phyloP scores from a whole-genome alignment of 345 rosid species.

The Acer yangbiense region DNA sequence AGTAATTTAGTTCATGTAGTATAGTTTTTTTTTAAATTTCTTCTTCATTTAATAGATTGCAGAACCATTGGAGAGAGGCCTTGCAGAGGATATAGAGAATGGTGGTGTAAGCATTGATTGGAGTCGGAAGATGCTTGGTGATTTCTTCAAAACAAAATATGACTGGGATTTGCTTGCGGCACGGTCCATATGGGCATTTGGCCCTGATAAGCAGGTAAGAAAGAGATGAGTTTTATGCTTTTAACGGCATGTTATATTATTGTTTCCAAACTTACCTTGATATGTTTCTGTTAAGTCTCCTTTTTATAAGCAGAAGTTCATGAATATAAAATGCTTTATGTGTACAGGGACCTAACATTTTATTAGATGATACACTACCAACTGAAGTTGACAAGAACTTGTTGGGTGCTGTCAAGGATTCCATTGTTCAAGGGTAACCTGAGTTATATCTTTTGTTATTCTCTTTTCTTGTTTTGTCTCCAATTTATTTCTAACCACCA shows the following conservation, averaged over 20 bases:
- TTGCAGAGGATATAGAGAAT: constrained; percentile 93
- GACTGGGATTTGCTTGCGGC: constrained; percentile 99
- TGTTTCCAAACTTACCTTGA: constrained; percentile 7
- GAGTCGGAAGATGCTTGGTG: constrained; percentile 85
- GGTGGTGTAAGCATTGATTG: constrained; percentile 88
- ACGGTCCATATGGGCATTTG: constrained; percentile 98
- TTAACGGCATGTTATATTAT: background rate
- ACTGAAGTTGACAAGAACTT: constrained; percentile 90
- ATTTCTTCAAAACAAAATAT: constrained; percentile 88
- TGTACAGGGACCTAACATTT: constrained; percentile 85
- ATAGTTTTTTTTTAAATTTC: constrained; percentile 5
- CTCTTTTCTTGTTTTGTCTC: constrained; percentile 8
- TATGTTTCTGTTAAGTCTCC: background rate
- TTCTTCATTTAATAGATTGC: constrained; percentile 64
- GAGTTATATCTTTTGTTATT: background rate
- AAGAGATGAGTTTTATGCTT: background rate
- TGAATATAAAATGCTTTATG: background rate
- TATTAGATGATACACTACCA: constrained; percentile 92
- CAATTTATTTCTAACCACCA: constrained; percentile 19
- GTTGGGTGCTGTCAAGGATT: constrained; percentile 84
- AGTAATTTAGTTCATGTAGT: background rate
- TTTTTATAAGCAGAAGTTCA: background rate
- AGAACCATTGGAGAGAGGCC: constrained; percentile 96
- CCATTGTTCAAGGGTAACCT: constrained; percentile 91
- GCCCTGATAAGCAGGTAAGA: constrained; percentile 94